Evolutionary conservation across 139 green algal species (phyloP).

Genomic region (Desmodesmus armatus): DNA sequence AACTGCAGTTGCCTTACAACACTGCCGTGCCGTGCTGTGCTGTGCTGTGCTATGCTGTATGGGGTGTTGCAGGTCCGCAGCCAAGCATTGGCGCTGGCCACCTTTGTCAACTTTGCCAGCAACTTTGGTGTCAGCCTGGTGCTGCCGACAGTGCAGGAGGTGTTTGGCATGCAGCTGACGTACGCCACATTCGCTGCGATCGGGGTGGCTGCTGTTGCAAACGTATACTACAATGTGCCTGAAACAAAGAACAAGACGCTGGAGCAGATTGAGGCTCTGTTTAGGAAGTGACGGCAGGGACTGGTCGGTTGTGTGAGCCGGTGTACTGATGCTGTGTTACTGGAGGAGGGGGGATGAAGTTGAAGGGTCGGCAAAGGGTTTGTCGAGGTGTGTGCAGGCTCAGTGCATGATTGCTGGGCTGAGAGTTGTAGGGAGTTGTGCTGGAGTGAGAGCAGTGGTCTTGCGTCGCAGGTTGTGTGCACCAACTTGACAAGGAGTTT

Average conservation of each 20-base stretch:
- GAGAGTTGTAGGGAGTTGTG: too few relatives aligned
- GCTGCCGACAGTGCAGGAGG: slow-evolving; percentile 76
- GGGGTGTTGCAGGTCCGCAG: too few relatives aligned
- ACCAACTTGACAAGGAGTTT: too few relatives aligned
- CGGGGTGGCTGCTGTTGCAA: slow-evolving; percentile 68
- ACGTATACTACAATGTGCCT: slow-evolving; percentile 83
- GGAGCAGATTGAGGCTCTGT: slow-evolving; percentile 92
- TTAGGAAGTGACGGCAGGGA: slow-evolving; percentile 36
- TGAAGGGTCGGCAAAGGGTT: too few relatives aligned
- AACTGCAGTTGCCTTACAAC: not conserved
- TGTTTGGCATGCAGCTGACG: slow-evolving; percentile 70
- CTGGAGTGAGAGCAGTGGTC: too few relatives aligned
- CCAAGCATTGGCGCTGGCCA: slow-evolving; percentile 87
- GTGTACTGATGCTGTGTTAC: too few relatives aligned
- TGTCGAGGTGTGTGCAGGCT: too few relatives aligned
- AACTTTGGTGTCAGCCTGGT: slow-evolving; percentile 88
- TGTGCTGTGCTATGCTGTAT: not conserved
- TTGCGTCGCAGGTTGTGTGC: too few relatives aligned
- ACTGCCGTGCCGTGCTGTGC: not conserved
- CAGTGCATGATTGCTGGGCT: too few relatives aligned
- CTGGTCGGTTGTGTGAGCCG: too few relatives aligned
- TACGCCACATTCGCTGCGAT: slow-evolving; percentile 87
- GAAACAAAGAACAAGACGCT: slow-evolving; percentile 95
- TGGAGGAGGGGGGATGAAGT: too few relatives aligned
- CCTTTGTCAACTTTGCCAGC: slow-evolving; percentile 91